Evolutionary conservation across 2,329 filamentous ascomycete species (phyloP).

Genomic region (Colletotrichum godetiae): DNA sequence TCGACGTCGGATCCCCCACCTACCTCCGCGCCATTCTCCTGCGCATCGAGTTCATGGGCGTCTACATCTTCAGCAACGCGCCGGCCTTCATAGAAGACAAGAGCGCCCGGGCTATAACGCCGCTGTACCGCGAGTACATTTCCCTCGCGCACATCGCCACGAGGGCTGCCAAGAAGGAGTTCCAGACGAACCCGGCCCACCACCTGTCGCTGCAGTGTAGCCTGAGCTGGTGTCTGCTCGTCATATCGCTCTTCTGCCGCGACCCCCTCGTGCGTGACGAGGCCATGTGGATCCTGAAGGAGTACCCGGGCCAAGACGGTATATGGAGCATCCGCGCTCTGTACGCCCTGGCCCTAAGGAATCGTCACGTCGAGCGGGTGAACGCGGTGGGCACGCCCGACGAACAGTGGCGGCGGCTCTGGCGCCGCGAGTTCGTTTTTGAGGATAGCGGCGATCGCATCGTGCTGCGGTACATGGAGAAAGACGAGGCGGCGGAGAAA

Average conservation of each 20-base stretch:
- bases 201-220: slow-evolving; percentile 44
- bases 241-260: slow-evolving; percentile 44
- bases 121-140: slow-evolving; percentile 47
- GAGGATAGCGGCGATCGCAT: slow-evolving; percentile 47
- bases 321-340: slow-evolving; percentile 44
- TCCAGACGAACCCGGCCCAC: slow-evolving; percentile 37
- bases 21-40: slow-evolving; percentile 48
- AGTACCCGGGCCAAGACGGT: slow-evolving; percentile 48
- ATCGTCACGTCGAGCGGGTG: slow-evolving; percentile 41
- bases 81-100: slow-evolving; percentile 40
- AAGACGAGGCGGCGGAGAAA: slow-evolving; percentile 38
- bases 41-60: slow-evolving; percentile 43
- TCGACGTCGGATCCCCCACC: slow-evolving; percentile 40
- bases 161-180: slow-evolving; percentile 30
- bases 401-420: slow-evolving; percentile 47
- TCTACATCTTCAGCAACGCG: slow-evolving; percentile 44
- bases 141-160: slow-evolving; percentile 44
- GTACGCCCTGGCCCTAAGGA: slow-evolving; percentile 42
- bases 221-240: slow-evolving; percentile 40
- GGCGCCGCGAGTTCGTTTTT: slow-evolving; percentile 48
- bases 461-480: slow-evolving; percentile 45
- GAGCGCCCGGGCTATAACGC: slow-evolving; percentile 39
- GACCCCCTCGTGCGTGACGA: slow-evolving; percentile 47
- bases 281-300: slow-evolving; percentile 44
- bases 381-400: slow-evolving; percentile 41